Conservation (phyloP, 495 filamentous ascomycete genomes). For the Trichoderma parareesei region DNA sequence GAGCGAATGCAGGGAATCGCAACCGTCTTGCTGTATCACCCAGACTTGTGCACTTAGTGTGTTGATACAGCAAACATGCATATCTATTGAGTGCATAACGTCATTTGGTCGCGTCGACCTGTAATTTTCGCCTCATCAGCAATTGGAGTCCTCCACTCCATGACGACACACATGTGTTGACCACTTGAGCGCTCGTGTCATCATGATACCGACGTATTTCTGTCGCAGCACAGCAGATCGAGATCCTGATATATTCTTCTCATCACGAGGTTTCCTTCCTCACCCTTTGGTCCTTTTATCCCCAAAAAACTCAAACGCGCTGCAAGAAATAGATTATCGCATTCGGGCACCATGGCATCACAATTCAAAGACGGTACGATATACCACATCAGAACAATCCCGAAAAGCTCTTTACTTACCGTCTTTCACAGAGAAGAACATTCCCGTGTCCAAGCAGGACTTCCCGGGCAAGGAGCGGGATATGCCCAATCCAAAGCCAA, state of each 20-base stretch:
- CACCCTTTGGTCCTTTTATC: neutral
- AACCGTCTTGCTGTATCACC: too few species aligned
- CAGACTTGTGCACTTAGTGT: too few species aligned
- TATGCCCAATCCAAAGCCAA: conserved; percentile 54
- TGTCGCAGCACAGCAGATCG: neutral
- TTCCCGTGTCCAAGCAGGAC: conserved; percentile 59
- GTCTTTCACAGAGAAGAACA: conserved; percentile 48
- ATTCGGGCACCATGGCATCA: conserved; percentile 25
- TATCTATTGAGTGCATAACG: too few species aligned
- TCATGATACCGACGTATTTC: neutral
- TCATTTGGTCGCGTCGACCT: neutral
- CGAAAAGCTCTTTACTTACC: neutral
- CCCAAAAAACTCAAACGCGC: neutral
- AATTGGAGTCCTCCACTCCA: neutral
- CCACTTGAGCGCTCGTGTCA: neutral
- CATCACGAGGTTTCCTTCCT: neutral
- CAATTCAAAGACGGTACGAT: conserved; percentile 47
- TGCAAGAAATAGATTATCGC: neutral
- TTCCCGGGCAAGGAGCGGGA: conserved; percentile 62
- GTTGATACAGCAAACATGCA: too few species aligned
- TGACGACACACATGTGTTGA: neutral
- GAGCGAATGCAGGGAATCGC: too few species aligned
- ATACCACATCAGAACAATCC: neutral
- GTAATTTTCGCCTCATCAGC: neutral
- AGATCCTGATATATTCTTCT: neutral